A percentile compares a stretch with the other conserved stretches of the same genome.
phyloP scores from a whole-genome alignment of 208 protist species.

The Crithidia acanthocephali region DNA sequence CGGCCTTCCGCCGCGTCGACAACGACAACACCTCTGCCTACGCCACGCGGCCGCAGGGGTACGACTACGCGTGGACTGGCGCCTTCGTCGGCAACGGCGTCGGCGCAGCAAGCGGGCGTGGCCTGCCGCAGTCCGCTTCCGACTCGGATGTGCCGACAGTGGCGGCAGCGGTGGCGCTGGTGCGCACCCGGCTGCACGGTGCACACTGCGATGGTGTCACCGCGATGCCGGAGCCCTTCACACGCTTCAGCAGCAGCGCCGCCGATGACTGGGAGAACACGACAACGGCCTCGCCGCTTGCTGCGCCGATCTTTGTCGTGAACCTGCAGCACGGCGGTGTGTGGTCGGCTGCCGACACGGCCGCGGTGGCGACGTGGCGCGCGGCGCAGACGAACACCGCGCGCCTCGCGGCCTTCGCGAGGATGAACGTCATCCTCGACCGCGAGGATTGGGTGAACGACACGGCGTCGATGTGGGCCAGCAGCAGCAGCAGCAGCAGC shows the following conservation, averaged over 20 bases:
- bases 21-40: neutral
- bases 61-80: slow-evolving; percentile 38
- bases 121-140: too few species aligned
- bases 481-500: neutral
- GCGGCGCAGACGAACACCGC: slow-evolving; percentile 1
- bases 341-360: slow-evolving; percentile 26
- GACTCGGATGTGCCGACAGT: slow-evolving; percentile 34
- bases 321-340: slow-evolving; percentile 39
- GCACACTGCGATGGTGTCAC: slow-evolving; percentile 42
- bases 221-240: slow-evolving; percentile 18
- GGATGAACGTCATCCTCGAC: slow-evolving; percentile 24
- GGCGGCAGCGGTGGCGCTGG: slow-evolving; percentile 52
- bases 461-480: slow-evolving; percentile 33
- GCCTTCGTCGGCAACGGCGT: slow-evolving; percentile 22
- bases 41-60: slow-evolving; percentile 40
- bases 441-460: slow-evolving; percentile 18
- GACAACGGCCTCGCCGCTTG: slow-evolving; percentile 28
- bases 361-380: slow-evolving; percentile 21
- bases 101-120: too few species aligned
- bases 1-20: neutral
- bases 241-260: neutral
- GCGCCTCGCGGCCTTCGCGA: slow-evolving; percentile 2
- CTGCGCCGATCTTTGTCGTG: slow-evolving; percentile 57
- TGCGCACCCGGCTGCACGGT: slow-evolving; percentile 55
- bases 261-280: neutral